Percentiles rank a stretch among this genome's conserved stretches.
Conservation (phyloP, 495 filamentous ascomycete species). For the Tuber brumale region DNA sequence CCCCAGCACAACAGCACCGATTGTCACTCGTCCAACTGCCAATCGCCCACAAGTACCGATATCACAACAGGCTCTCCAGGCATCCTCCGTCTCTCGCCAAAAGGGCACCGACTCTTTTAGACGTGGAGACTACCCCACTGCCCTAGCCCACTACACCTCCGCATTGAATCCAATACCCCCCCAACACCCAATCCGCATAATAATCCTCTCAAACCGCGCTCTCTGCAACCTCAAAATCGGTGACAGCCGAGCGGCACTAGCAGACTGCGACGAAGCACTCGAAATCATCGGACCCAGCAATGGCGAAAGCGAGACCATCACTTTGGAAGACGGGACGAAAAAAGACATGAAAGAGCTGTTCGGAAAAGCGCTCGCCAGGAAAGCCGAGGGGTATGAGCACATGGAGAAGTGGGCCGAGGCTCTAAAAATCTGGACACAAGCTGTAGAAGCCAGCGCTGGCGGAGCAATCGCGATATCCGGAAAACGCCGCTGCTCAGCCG, state of each 20-base stretch:
- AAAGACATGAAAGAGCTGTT: slow-evolving; percentile 91
- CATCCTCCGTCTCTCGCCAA: slow-evolving; percentile 66
- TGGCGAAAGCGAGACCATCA: slow-evolving; percentile 71
- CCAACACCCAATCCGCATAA: slow-evolving; percentile 75
- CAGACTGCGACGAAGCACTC: slow-evolving; percentile 76
- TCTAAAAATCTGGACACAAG: slow-evolving; percentile 66
- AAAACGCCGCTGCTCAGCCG: slow-evolving; percentile 84
- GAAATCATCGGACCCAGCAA: slow-evolving; percentile 67
- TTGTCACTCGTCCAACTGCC: slow-evolving; percentile 42
- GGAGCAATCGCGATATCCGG: slow-evolving; percentile 76
- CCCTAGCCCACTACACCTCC: slow-evolving; percentile 71
- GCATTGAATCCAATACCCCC: slow-evolving; percentile 68
- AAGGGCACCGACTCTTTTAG: slow-evolving; percentile 85
- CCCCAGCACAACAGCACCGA: slow-evolving; percentile 21
- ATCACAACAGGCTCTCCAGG: slow-evolving; percentile 59
- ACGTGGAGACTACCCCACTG: slow-evolving; percentile 80
- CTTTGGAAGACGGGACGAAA: slow-evolving; percentile 47
- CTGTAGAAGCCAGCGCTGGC: slow-evolving; percentile 76
- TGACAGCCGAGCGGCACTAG: slow-evolving; percentile 74
- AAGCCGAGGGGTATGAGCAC: slow-evolving; percentile 91
- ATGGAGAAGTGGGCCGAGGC: slow-evolving; percentile 91
- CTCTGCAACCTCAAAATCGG: slow-evolving; percentile 83
- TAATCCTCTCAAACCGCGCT: slow-evolving; percentile 85
- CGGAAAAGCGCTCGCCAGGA: slow-evolving; percentile 84
- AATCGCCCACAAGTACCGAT: slow-evolving; percentile 52